Percentiles rank a stretch among this genome's conserved stretches.
phyloP scores from a whole-genome alignment of 2,329 filamentous ascomycete genomes.

The Blastomyces gilchristii region DNA sequence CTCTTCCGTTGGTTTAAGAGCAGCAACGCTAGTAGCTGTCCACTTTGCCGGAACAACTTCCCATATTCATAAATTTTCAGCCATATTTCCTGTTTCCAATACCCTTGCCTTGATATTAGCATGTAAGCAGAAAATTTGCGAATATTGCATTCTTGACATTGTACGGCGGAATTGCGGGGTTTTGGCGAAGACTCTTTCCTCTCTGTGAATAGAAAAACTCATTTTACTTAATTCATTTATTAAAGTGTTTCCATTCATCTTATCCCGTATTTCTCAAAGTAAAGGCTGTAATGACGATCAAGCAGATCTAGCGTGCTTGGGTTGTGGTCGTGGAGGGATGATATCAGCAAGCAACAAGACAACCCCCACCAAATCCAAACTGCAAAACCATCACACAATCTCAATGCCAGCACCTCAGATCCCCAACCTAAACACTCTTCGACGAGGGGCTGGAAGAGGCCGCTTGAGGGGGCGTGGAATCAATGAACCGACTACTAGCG shows the following conservation, averaged over 20 bases:
- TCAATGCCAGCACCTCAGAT: constrained; percentile 64
- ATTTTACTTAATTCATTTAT: background rate
- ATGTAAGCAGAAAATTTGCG: background rate
- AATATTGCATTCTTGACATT: background rate
- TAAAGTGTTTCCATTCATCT: background rate
- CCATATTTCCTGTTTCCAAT: background rate
- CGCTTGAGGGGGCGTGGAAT: constrained; percentile 39
- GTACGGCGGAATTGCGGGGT: background rate
- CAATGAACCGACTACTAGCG: constrained; percentile 7
- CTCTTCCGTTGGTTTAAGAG: constrained; percentile 96
- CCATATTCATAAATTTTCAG: constrained; percentile 42
- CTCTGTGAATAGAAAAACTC: background rate
- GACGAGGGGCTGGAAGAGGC: constrained; percentile 38
- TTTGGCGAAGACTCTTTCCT: background rate
- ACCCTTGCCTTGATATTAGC: background rate
- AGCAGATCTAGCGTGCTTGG: background rate
- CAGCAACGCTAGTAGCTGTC: constrained; percentile 84
- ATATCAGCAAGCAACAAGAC: background rate
- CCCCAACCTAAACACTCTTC: constrained; percentile 61
- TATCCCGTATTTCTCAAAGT: background rate
- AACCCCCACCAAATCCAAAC: background rate
- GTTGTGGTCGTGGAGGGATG: background rate
- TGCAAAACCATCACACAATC: background rate
- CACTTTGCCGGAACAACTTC: constrained; percentile 84
- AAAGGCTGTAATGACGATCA: background rate